Percentiles rank a stretch among this genome's conserved stretches.
phyloP scores from a whole-genome alignment of 495 filamentous ascomycete species.

The Tuber aestivum region DNA sequence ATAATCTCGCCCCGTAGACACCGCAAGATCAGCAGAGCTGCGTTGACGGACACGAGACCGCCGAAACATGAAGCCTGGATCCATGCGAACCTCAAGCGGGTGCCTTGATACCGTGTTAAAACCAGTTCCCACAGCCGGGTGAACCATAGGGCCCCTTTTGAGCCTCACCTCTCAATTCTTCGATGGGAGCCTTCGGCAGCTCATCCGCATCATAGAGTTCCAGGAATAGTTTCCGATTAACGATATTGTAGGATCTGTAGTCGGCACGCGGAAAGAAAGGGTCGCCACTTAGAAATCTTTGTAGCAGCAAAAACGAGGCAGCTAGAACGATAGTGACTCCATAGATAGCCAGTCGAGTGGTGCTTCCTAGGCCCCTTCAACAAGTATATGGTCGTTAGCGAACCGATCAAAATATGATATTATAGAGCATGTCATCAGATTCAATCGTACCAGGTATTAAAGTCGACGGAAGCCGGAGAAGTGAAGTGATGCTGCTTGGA shows the following conservation, averaged over 20 bases:
- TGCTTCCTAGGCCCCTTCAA: conserved; percentile 12
- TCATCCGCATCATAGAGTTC: conserved; percentile 34
- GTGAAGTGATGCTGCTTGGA: background rate
- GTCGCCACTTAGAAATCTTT: conserved; percentile 2
- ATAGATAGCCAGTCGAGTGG: conserved; percentile 14
- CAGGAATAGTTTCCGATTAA: conserved; percentile 36
- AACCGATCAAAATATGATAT: conserved; percentile 4
- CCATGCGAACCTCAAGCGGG: conserved; percentile 14
- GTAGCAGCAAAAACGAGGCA: background rate
- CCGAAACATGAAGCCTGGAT: background rate
- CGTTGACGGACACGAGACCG: conserved; percentile 3
- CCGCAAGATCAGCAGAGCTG: conserved; percentile 2
- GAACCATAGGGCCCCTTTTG: conserved; percentile 2
- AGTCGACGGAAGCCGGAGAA: background rate
- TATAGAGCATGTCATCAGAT: background rate
- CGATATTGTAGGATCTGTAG: conserved; percentile 14
- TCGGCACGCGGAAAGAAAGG: background rate
- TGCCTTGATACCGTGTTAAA: conserved; percentile 11
- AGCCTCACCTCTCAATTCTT: conserved; percentile 9
- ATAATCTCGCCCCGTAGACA: background rate
- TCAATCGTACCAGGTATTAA: conserved; percentile 9
- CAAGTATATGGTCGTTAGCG: background rate
- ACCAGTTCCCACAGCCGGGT: background rate
- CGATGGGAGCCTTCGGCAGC: conserved; percentile 33
- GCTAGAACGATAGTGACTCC: conserved; percentile 5